Evolutionary conservation across 164 flowering plant genomes (phyloP), one percentile per base, ranked within the genome.

Genomic region (Umbilicus rupestris): DNA sequence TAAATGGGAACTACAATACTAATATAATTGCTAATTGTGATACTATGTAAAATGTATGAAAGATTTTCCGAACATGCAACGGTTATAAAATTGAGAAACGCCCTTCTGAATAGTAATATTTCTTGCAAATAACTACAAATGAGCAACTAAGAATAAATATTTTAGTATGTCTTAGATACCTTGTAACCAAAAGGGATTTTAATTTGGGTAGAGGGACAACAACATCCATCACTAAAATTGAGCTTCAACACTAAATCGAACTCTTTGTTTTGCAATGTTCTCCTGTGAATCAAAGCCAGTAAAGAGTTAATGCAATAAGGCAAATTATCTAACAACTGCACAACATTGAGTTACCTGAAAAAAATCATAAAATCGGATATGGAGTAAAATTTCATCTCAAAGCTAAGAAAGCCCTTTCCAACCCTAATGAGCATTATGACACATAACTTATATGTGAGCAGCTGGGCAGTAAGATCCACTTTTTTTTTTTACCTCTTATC

Each of bases 151-250:
- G 24, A 45, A 29, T 39, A 68, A 2, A 14, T 22, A 16, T 1
- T 6, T 15, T 17, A 37, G 42, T 9, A 17, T 20, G 33, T 59
- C 14, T 6, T 42, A 44, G 22, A 19, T 50, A 92, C 98, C 95
- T 83, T 70, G 62, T 85, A 88, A 75, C 86, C 77, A 69, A 92
- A 75, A 17, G 96, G 90, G 72, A 86, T 67, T 67, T 75, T 84
- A 29, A 92, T 76, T 63, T 73, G 70, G 50, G 80, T 70, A 73
- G 45, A 66, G 20, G 71, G 63, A 74, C 95, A 89, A 37, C 81
- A 85, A 80, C 95, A 90, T 49, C 93, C 93, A 69, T 87, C 95
- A 63, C 80, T 80, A 49, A 88, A 90, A 69, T 85, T 85, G 71
- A 90, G 75, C 63, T 78, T 85, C 87, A 92, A 31, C 66, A 75